Evolutionary conservation across 306 rosid species (phyloP).

Genomic region (Glycine latifolia): DNA sequence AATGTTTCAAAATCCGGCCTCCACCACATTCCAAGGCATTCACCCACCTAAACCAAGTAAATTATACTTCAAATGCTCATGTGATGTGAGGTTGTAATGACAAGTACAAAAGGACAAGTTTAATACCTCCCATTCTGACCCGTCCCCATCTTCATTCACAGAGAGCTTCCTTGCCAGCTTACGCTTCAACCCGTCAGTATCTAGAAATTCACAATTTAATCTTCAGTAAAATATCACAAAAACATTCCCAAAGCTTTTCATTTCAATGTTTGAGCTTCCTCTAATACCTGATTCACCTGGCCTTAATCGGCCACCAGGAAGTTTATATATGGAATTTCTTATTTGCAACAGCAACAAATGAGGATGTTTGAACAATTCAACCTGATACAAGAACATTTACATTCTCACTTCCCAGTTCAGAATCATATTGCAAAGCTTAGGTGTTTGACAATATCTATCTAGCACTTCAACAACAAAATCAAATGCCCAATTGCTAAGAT

Average conservation of each 20-base stretch:
- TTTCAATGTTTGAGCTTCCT: conserved; percentile 32
- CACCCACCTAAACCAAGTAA: conserved; percentile 67
- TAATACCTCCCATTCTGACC: conserved; percentile 87
- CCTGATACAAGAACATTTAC: conserved; percentile 58
- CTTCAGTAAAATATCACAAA: conserved; percentile 14
- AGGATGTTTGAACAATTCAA: conserved; percentile 93
- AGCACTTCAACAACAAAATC: conserved; percentile 4
- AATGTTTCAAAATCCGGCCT: conserved; percentile 77
- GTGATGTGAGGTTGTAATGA: conserved; percentile 19
- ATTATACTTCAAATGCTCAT: neutral
- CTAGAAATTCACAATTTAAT: conserved; percentile 53
- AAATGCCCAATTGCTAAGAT: neutral
- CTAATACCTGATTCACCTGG: conserved; percentile 83
- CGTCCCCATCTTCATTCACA: conserved; percentile 57
- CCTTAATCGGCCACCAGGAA: conserved; percentile 92
- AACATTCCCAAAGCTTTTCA: neutral
- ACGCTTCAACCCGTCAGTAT: conserved; percentile 78
- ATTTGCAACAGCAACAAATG: conserved; percentile 83
- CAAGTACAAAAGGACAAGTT: neutral
- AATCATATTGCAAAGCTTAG: neutral
- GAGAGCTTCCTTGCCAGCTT: conserved; percentile 80
- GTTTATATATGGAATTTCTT: conserved; percentile 75
- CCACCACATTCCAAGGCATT: conserved; percentile 94
- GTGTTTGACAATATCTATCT: neutral
- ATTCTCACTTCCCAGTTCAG: conserved; percentile 21